Evolutionary conservation across 495 filamentous ascomycete genomes (phyloP), one percentile per base, ranked within the genome.

Genomic region (Talaromyces wortmannii): DNA sequence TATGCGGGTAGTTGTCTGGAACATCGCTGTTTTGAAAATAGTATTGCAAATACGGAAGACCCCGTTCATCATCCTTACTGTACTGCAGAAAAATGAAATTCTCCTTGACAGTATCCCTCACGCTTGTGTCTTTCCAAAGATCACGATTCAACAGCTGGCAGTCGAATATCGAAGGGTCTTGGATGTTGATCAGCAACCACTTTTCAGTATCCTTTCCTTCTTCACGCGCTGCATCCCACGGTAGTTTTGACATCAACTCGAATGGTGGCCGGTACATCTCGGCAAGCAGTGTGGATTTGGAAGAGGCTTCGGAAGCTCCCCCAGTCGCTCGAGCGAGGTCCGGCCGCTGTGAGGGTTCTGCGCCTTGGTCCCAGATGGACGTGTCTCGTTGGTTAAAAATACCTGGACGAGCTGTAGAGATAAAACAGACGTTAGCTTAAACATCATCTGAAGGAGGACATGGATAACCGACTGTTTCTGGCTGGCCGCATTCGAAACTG

Each of bases 81-180:
- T 88, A 96, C 65, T 98, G 94, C 63, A 97, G 75, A 68, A 98
- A 97, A 53, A 98, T 79, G 63, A 97, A 98, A 66, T 96, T 90
- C 64, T 96, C 91, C 67, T 80, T 83, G 42, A 98, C 77, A 0
- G 95, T 87, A 12, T 88, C 84, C 62, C 79, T 80, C 52, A 98
- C 83, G 7, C 83, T 77, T 50, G 78, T 61, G 57, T 92, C 83
- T 68, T 97, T 97, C 94, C 94, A 98, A 47, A 97, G 81, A 64
- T 98, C 94, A 18, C 94, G 82, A 64, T 98, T 98, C 12, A 98
- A 76, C 3, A 87, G 74, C 64, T 97, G 95, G 64, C 94, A 97
- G 66, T 92, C 85, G 62, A 97, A 98, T 44, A 95, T 80, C 4
- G 89, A 86, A 33, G 86, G 78, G 66, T 98, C 92, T 71, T 98